These are phyloP conservation scores for Phyllosticta paracitricarpa DNA, from an alignment of 2,329 filamentous ascomycete species.

Conservation along the genomic window DNA sequence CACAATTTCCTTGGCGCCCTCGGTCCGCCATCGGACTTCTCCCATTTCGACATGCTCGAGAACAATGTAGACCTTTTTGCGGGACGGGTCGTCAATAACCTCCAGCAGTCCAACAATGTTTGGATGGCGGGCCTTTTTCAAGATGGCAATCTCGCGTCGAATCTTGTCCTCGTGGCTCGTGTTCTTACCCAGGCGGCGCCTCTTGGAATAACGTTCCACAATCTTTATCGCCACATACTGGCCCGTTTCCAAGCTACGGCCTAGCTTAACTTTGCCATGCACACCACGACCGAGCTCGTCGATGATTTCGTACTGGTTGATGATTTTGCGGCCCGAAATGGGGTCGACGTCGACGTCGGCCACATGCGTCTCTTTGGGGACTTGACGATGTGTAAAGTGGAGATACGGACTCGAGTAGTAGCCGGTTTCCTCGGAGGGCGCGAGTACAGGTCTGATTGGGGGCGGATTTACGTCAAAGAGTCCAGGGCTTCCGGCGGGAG, in stretches of 20 bases:
- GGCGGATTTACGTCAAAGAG: slow-evolving; percentile 31
- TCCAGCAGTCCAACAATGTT: slow-evolving; percentile 93
- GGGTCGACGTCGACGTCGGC: slow-evolving; percentile 83
- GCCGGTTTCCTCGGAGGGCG: slow-evolving; percentile 24
- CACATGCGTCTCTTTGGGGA: slow-evolving; percentile 64
- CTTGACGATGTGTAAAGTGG: slow-evolving; percentile 39
- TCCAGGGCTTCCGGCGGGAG: slow-evolving; percentile 37
- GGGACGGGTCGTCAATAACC: slow-evolving; percentile 92
- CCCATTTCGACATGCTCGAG: slow-evolving; percentile 90
- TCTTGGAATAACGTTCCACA: slow-evolving; percentile 90
- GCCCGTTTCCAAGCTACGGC: slow-evolving; percentile 64
- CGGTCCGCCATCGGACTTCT: slow-evolving; percentile 88
- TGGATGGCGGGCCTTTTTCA: slow-evolving; percentile 96
- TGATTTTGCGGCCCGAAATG: slow-evolving; percentile 83
- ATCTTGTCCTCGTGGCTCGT: slow-evolving; percentile 69
- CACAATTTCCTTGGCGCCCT: slow-evolving; percentile 74
- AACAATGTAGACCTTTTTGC: slow-evolving; percentile 97
- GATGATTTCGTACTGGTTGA: slow-evolving; percentile 96
- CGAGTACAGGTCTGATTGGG: slow-evolving; percentile 21
- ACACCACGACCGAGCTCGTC: slow-evolving; percentile 92
- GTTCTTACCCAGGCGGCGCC: slow-evolving; percentile 70
- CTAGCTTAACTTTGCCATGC: slow-evolving; percentile 95
- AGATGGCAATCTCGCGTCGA: slow-evolving; percentile 91
- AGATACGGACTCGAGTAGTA: slow-evolving; percentile 41
- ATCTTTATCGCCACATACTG: slow-evolving; percentile 96